phyloP scores from a whole-genome alignment of 192 early-diverging fungal species.

The Backusella westeae region DNA sequence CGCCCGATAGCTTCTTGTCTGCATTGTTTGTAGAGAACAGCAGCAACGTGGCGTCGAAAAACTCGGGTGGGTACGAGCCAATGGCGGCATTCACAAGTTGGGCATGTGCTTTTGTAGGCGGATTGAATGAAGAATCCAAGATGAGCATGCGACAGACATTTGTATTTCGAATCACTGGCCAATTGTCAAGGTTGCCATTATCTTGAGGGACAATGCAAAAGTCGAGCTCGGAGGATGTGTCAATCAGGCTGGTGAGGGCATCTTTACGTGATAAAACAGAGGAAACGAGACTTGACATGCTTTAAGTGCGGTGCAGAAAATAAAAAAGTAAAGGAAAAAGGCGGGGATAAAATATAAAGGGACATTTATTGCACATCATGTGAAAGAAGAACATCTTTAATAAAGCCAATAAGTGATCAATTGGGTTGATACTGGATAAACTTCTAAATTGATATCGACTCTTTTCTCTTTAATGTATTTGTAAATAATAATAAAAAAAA shows the following conservation, averaged over 20 bases:
- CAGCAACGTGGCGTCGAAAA: slow-evolving; percentile 60
- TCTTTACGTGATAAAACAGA: not conserved
- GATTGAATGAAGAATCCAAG: slow-evolving; percentile 80
- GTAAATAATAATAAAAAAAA: not conserved
- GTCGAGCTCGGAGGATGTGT: not conserved
- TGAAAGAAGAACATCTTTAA: too few species aligned
- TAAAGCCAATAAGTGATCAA: not conserved
- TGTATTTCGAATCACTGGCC: not conserved
- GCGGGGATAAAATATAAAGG: not conserved
- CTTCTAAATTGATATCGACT: too few species aligned
- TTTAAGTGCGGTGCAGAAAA: not conserved
- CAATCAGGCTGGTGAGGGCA: not conserved
- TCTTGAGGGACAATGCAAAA: not conserved
- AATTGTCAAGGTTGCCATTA: too few species aligned
- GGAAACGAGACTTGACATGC: not conserved
- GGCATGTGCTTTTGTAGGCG: slow-evolving; percentile 60
- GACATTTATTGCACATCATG: too few species aligned
- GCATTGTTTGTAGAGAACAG: slow-evolving; percentile 65
- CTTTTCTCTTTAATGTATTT: too few species aligned
- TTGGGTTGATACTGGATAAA: too few species aligned
- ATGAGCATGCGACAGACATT: slow-evolving; percentile 40
- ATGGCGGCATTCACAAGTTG: slow-evolving; percentile 50
- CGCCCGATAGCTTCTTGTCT: slow-evolving; percentile 62
- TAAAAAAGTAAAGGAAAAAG: not conserved
- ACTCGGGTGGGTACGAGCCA: slow-evolving; percentile 19